Base-by-base conservation (phyloP, 805 yeast genomes). In the Hemisphaericaspora nanyangensis region DNA sequence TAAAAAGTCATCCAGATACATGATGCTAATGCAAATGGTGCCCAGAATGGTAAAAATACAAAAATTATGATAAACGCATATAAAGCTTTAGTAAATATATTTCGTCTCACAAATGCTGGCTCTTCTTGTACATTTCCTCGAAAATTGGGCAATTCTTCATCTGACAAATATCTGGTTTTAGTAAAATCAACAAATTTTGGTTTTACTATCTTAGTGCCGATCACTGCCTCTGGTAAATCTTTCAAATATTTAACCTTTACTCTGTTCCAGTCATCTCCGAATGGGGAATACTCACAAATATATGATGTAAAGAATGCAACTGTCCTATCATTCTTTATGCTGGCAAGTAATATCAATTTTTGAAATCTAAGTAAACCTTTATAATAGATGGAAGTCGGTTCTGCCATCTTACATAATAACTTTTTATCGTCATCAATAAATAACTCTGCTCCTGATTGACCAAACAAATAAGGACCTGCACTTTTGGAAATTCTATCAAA, bases 281-380 rank as follows among this genome's bases (percentile, higher is more conserved):
- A 89, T 1, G 96, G 95, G 39, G 85, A 79, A 43, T 72, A 74
- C 22, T 80, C 72, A 3, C 91, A 72, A 42, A 91, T 82, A 58
- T 70, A 89, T 0, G 95, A 72, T 0, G 97, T 87, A 62, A 79
- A 85, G 58, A 88, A 91, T 12, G 91, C 82, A 6, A 90, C 98
- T 0, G 95, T 78, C 43, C 96, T 70, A 60, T 90, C 98, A 54
- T 85, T 81, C 40, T 80, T 72, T 17, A 82, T 73, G 60, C 91
- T 90, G 7, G 96, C 89, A 40, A 88, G 65, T 2, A 79, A 56
- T 3, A 77, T 64, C 39, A 73, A 69, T 16, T 16, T 28, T 43
- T 78, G 63, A 56, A 90, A 90, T 42, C 50, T 53, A 8, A 52
- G 40, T 35, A 90, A 65, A 0, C 85, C 95, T 37, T 72, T 58